Evolutionary conservation across 1,139 yeast species (phyloP).

Genomic region (Debaryomycetaceae sp.): DNA sequence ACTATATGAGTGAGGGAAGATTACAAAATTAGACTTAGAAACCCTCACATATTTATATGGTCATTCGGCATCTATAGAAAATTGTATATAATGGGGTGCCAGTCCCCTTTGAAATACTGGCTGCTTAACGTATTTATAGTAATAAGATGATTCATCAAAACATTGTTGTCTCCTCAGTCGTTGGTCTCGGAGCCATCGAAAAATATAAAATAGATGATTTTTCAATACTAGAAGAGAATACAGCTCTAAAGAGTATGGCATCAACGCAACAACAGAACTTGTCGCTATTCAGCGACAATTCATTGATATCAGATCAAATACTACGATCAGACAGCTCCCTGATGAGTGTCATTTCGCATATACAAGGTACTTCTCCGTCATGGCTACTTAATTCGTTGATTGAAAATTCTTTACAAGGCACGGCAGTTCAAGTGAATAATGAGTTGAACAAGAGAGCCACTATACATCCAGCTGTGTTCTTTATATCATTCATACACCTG

Average conservation of each 20-base stretch:
- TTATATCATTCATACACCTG: conserved; percentile 45
- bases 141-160: no score
- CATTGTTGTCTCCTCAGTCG: no score
- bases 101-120: no score
- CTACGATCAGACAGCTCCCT: conserved; percentile 18
- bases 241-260: conserved; percentile 2
- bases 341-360: conserved; percentile 50
- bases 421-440: conserved; percentile 34
- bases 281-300: conserved; percentile 50
- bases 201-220: no score
- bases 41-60: neutral
- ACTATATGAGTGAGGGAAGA: conserved; percentile 13
- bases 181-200: no score
- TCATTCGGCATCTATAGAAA: neutral
- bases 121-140: no score
- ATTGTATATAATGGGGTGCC: neutral
- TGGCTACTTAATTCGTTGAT: conserved; percentile 58
- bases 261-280: conserved; percentile 56
- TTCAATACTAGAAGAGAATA: no score
- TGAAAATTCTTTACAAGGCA: conserved; percentile 43
- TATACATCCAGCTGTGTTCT: conserved; percentile 28
- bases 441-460: conserved; percentile 22
- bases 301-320: conserved; percentile 33
- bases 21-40: conserved; percentile 1
- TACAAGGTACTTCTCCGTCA: conserved; percentile 60